Conservation (phyloP, 2,329 filamentous ascomycete genomes). For the Capronia americana region DNA sequence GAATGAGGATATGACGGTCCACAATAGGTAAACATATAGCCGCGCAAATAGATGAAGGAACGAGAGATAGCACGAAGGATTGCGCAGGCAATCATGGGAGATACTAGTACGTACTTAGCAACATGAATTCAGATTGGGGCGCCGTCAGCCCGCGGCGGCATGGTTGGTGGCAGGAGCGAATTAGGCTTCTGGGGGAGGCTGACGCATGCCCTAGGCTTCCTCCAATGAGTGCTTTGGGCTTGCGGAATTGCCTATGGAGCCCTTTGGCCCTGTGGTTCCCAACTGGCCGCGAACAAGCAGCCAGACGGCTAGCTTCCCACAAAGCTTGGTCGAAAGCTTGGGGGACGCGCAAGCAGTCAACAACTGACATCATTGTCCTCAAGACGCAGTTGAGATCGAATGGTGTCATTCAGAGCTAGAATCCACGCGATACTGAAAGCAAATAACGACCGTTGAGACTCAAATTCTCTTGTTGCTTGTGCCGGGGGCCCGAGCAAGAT, state of each 20-base stretch:
- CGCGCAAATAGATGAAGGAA: not conserved
- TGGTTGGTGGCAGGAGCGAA: slow-evolving; percentile 1
- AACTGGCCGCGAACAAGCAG: not conserved
- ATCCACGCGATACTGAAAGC: not conserved
- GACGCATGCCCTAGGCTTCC: slow-evolving; percentile 2
- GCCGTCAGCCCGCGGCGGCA: not conserved
- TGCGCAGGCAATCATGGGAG: not conserved
- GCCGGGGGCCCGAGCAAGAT: not conserved
- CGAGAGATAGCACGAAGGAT: slow-evolving; percentile 4
- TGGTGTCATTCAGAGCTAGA: not conserved
- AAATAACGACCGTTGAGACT: not conserved
- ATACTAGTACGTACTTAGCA: slow-evolving; percentile 1
- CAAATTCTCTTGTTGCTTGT: not conserved
- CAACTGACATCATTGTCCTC: slow-evolving; percentile 13
- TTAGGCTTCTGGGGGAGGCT: slow-evolving; percentile 2
- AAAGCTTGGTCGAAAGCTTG: slow-evolving; percentile 19
- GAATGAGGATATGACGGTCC: not conserved
- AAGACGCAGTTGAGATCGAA: slow-evolving; percentile 2
- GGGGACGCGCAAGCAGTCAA: slow-evolving; percentile 13
- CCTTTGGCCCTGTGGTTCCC: not conserved
- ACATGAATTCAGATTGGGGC: slow-evolving; percentile 2
- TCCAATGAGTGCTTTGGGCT: slow-evolving; percentile 14
- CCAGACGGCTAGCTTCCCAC: not conserved
- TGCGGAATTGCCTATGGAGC: slow-evolving; percentile 8
- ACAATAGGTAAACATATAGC: not conserved